Percentiles rank a stretch among this genome's conserved stretches.
phyloP scores from a whole-genome alignment of 371 early-diverging fungal species.

The Mucor racemosus region DNA sequence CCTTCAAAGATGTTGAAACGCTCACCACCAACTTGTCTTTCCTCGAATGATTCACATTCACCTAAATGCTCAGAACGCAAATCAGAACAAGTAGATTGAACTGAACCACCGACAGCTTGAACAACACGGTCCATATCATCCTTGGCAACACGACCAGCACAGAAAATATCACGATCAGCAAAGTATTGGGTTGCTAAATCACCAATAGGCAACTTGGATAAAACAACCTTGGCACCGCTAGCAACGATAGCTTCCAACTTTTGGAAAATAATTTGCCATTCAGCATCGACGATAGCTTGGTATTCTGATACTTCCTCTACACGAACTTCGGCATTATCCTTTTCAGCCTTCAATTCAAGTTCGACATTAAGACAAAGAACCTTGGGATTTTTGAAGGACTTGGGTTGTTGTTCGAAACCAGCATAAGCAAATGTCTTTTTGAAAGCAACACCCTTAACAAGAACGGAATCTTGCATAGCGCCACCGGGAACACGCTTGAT shows the following conservation, averaged over 20 bases:
- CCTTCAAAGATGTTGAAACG: constrained; percentile 98
- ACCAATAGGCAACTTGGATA: constrained; percentile 98
- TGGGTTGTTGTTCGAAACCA: constrained; percentile 99
- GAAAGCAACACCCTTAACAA: constrained; percentile 99
- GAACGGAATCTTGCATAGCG: constrained; percentile 97
- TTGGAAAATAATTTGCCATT: constrained; percentile 99
- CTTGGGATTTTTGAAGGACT: constrained; percentile 94
- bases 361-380: constrained; percentile 97
- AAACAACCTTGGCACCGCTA: constrained; percentile 99
- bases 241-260: constrained; percentile 97
- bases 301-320: constrained; percentile 97
- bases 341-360: constrained; percentile 99
- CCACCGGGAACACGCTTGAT: constrained; percentile 99
- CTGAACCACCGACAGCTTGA: constrained; percentile 94
- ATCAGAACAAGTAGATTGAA: constrained; percentile 93
- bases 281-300: constrained; percentile 99
- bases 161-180: constrained; percentile 99
- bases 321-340: constrained; percentile 99
- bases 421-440: constrained; percentile 99
- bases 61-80: constrained; percentile 86
- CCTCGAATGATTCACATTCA: constrained; percentile 94
- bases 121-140: constrained; percentile 95
- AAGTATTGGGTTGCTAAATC: constrained; percentile 99
- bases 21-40: constrained; percentile 97
- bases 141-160: constrained; percentile 97